Conservation (phyloP, 2,329 filamentous ascomycete genomes). For the Aplosporella prunicola region DNA sequence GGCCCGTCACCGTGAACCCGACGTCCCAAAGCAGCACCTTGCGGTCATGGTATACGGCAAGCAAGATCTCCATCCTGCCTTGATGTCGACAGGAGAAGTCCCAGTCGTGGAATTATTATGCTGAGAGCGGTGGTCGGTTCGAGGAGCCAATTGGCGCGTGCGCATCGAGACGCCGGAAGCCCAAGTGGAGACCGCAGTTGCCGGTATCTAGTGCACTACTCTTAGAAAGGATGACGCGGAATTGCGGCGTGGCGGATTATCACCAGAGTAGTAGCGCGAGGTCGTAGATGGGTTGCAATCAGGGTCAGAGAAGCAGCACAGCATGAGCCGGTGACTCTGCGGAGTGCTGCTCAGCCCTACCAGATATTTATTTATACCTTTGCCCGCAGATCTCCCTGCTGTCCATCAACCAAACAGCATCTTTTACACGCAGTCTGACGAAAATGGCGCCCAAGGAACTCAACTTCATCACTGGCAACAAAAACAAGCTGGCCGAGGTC, state of each 20-base stretch:
- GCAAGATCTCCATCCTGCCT: conserved; percentile 3
- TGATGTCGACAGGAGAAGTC: neutral
- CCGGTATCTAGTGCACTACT: too few species aligned
- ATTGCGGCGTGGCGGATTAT: neutral
- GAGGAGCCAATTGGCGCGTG: too few species aligned
- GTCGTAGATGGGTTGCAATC: neutral
- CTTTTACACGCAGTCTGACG: too few species aligned
- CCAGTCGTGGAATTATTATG: too few species aligned
- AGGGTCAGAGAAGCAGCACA: neutral
- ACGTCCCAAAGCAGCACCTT: conserved; percentile 7
- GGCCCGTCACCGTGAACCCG: neutral
- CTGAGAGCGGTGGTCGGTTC: conserved; percentile 7
- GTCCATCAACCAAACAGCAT: too few species aligned
- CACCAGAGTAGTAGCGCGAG: conserved; percentile 1
- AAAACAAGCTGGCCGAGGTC: conserved; percentile 86
- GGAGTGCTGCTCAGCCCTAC: too few species aligned
- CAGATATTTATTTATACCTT: too few species aligned
- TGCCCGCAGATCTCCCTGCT: too few species aligned
- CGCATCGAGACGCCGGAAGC: too few species aligned
- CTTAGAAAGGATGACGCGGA: too few species aligned
- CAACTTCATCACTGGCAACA: conserved; percentile 95
- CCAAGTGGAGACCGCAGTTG: too few species aligned
- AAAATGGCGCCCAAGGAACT: conserved; percentile 50
- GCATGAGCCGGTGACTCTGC: too few species aligned
- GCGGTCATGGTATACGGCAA: conserved; percentile 8